A percentile compares a stretch with the other conserved stretches of the same genome.
Evolutionary conservation across 164 flowering plant genomes (phyloP).

Genomic region (Echeveria elegans): DNA sequence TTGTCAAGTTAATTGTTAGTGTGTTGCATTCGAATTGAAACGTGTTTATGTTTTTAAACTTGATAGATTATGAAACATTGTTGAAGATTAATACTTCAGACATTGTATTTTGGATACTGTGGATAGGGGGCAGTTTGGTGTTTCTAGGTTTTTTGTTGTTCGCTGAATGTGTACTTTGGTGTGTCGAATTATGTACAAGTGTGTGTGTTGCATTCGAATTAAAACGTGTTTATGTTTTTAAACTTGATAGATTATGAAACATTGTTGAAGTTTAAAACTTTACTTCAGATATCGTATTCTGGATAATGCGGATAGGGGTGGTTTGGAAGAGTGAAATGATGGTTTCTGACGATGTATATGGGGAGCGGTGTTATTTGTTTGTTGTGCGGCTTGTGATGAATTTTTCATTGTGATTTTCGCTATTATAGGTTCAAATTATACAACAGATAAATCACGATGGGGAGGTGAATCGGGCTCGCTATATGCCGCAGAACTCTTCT

Average conservation of each 20-base stretch:
- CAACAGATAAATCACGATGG: slow-evolving; percentile 95
- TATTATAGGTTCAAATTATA: slow-evolving; percentile 78
- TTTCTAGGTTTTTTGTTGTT: background rate
- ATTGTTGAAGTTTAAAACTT: too few species aligned
- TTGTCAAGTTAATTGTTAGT: background rate
- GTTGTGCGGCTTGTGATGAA: background rate
- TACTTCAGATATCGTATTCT: too few species aligned
- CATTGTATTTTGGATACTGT: too few species aligned
- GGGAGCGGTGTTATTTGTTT: too few species aligned
- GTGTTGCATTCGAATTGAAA: background rate
- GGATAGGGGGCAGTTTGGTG: background rate
- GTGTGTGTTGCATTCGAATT: background rate
- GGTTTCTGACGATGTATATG: too few species aligned
- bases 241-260: background rate
- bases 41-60: background rate
- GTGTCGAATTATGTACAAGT: background rate
- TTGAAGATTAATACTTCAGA: too few species aligned
- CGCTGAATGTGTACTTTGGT: background rate
- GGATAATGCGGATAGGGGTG: too few species aligned
- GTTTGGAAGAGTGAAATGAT: background rate
- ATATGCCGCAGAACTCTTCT: slow-evolving; percentile 89
- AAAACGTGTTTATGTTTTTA: background rate
- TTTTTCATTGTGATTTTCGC: background rate
- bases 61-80: background rate
- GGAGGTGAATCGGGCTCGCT: slow-evolving; percentile 95